Percentiles rank a stretch among this genome's conserved stretches.
Conservation (phyloP, 768 basidiomycete species). For the Calocybe gangraenosa region DNA sequence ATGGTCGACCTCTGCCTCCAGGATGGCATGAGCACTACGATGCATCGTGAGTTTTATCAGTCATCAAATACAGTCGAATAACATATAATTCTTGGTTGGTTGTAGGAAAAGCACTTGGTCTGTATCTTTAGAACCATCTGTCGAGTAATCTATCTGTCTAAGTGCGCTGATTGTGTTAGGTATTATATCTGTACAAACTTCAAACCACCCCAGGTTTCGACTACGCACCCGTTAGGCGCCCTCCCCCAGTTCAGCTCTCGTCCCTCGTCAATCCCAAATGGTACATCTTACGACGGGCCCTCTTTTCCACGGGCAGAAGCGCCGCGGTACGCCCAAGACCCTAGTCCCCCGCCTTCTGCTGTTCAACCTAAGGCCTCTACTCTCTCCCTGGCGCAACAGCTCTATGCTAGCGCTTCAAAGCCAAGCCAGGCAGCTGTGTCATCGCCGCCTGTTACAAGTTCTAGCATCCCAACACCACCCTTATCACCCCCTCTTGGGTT, state of each 20-base stretch:
- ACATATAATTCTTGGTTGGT: neutral
- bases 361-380: slow-evolving; percentile 6
- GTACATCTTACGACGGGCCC: neutral
- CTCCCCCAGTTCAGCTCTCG: neutral
- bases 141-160: neutral
- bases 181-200: slow-evolving; percentile 14
- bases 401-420: slow-evolving; percentile 14
- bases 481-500: neutral
- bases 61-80: neutral
- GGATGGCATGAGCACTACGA: slow-evolving; percentile 20
- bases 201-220: slow-evolving; percentile 11
- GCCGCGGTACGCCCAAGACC: neutral
- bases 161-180: slow-evolving; percentile 1
- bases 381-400: slow-evolving; percentile 13
- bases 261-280: neutral
- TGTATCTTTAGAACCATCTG: neutral
- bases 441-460: slow-evolving; percentile 1
- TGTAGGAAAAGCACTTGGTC: slow-evolving; percentile 9
- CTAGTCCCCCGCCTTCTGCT: neutral
- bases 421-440: neutral
- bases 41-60: slow-evolving; percentile 11
- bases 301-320: slow-evolving; percentile 2
- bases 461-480: neutral
- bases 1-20: slow-evolving; percentile 15
- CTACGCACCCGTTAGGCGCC: slow-evolving; percentile 15